Evolutionary conservation across 345 rosid species (phyloP).

Genomic region (Citropsis articulata): DNA sequence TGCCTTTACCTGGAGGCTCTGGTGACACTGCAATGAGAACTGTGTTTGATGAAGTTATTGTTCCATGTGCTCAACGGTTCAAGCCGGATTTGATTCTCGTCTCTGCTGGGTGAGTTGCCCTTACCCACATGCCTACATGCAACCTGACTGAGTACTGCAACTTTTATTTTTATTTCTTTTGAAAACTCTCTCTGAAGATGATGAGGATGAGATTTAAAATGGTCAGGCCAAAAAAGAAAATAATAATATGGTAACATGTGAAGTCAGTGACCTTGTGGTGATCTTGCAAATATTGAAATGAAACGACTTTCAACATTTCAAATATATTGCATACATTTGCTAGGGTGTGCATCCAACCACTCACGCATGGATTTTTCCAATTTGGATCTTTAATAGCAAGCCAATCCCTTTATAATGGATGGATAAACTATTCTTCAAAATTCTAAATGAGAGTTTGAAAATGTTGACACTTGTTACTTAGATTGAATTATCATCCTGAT

Average conservation of each 20-base stretch:
- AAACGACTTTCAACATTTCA: background rate
- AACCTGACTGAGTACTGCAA: background rate
- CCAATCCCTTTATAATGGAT: too few relatives aligned
- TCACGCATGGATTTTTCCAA: too few relatives aligned
- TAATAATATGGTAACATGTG: background rate
- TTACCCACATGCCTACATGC: background rate
- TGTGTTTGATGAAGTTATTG: slow-evolving; percentile 81
- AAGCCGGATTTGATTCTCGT: slow-evolving; percentile 90
- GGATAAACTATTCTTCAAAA: background rate
- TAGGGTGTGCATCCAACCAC: background rate
- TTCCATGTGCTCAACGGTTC: slow-evolving; percentile 83
- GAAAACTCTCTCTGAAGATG: background rate
- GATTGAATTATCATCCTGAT: background rate
- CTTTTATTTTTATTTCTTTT: background rate
- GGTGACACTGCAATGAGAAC: slow-evolving; percentile 86
- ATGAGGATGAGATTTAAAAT: background rate
- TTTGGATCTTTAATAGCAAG: too few relatives aligned
- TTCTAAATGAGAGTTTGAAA: background rate
- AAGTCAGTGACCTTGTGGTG: background rate
- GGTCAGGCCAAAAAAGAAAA: background rate
- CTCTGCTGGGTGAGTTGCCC: slow-evolving; percentile 83
- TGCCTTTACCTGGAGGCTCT: slow-evolving; percentile 95
- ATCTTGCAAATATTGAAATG: background rate
- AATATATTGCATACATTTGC: background rate
- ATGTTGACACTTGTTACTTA: background rate